A percentile compares a stretch with the other conserved stretches of the same genome.
These are phyloP conservation scores for Nephelium lappaceum DNA, from an alignment of 345 rosid genomes.

Conservation along the genomic window DNA sequence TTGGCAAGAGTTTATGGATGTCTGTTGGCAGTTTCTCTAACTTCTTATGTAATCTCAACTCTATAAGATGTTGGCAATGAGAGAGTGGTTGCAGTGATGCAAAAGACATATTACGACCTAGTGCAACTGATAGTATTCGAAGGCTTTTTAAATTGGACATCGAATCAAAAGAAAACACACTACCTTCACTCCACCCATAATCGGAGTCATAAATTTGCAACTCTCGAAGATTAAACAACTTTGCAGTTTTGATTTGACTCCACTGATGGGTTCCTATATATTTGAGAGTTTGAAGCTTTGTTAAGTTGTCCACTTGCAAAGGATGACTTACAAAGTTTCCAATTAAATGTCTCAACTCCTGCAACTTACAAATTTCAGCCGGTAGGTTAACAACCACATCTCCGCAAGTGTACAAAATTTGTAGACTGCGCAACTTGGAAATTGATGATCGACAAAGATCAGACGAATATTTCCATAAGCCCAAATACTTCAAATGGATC, in stretches of 20 bases:
- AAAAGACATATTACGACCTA: not conserved
- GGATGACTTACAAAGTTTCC: not conserved
- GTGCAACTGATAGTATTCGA: not conserved
- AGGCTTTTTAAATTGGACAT: not conserved
- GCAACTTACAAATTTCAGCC: not conserved
- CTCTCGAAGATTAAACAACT: not conserved
- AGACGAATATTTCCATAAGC: no score
- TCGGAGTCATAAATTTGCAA: not conserved
- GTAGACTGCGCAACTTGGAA: not conserved
- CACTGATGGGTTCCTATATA: not conserved
- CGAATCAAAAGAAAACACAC: not conserved
- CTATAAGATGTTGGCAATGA: not conserved
- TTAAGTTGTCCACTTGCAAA: not conserved
- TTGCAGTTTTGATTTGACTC: not conserved
- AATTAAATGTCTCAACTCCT: not conserved
- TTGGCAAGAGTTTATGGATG: not conserved
- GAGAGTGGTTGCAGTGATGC: not conserved
- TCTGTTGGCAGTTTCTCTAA: not conserved
- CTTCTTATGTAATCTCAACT: not conserved
- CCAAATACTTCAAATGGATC: conserved; percentile 21
- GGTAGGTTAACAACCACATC: not conserved
- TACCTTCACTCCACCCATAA: no score
- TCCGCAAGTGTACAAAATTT: not conserved
- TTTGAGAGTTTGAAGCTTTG: not conserved
- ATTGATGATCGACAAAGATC: no score